phyloP scores from a whole-genome alignment of 2,329 filamentous ascomycete genomes.

The Trichoderma asperellum region DNA sequence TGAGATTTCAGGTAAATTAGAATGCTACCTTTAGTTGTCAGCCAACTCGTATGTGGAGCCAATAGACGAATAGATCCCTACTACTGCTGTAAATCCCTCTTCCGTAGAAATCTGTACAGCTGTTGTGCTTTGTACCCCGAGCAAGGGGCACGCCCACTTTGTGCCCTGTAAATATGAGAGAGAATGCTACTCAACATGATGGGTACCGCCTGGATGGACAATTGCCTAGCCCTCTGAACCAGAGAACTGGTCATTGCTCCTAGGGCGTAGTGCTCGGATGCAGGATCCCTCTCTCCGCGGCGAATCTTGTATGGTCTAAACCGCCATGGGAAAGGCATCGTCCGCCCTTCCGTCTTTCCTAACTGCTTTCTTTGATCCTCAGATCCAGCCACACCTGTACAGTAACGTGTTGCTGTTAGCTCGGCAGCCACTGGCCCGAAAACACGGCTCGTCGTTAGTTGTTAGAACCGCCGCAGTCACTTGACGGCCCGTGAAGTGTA shows the following conservation, averaged over 20 bases:
- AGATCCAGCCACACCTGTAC: conserved; percentile 8
- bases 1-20: conserved; percentile 7
- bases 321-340: conserved; percentile 5
- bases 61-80: not conserved
- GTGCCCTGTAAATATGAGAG: not conserved
- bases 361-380: not conserved
- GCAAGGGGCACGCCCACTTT: not conserved
- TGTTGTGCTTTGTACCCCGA: not conserved
- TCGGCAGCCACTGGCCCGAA: conserved; percentile 9
- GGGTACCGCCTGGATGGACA: not conserved
- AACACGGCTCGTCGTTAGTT: conserved; percentile 8
- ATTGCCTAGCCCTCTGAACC: conserved; percentile 3
- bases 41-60: conserved; percentile 8
- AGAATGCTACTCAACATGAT: not conserved
- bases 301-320: conserved; percentile 1
- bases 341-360: not conserved
- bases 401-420: not conserved
- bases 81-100: not conserved
- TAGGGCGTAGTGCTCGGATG: not conserved
- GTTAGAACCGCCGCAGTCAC: not conserved
- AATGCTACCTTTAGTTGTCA: not conserved
- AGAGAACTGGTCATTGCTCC: conserved; percentile 6
- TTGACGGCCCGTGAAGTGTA: conserved; percentile 2
- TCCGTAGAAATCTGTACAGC: not conserved
- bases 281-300: conserved; percentile 18